phyloP scores from a whole-genome alignment of 2,329 filamentous ascomycete species.

The Fusarium sp. region DNA sequence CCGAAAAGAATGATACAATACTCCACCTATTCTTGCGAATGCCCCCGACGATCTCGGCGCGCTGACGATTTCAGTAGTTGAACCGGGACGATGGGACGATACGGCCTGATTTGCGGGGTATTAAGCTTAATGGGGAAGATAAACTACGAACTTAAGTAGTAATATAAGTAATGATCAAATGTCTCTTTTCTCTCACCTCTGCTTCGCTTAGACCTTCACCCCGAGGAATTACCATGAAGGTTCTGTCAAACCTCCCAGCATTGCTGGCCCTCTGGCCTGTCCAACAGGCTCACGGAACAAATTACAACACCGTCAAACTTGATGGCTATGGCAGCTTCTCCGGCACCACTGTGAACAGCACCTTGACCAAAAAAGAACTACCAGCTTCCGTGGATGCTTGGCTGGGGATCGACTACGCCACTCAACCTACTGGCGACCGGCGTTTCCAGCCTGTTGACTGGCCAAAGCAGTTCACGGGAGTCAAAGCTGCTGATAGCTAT shows the following conservation, averaged over 20 bases:
- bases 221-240: slow-evolving; percentile 24
- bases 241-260: slow-evolving; percentile 25
- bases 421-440: slow-evolving; percentile 56
- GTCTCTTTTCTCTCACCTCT: accelerated
- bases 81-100: neutral
- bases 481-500: slow-evolving; percentile 55
- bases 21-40: slow-evolving; percentile 9
- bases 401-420: slow-evolving; percentile 62
- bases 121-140: neutral
- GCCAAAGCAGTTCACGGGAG: slow-evolving; percentile 57
- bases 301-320: slow-evolving; percentile 31
- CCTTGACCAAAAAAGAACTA: slow-evolving; percentile 21
- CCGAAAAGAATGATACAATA: slow-evolving; percentile 18
- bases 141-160: neutral
- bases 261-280: slow-evolving; percentile 29
- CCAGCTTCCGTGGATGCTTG: slow-evolving; percentile 58
- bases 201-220: neutral
- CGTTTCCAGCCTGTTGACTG: slow-evolving; percentile 58
- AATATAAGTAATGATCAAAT: neutral
- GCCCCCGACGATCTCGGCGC: slow-evolving; percentile 1
- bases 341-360: slow-evolving; percentile 37
- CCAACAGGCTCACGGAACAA: slow-evolving; percentile 5
- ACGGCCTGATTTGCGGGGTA: neutral
- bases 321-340: slow-evolving; percentile 40
- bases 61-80: neutral